phyloP scores from a whole-genome alignment of 1,284 basidiomycete genomes.

The Stygiomarasmius scandens region DNA sequence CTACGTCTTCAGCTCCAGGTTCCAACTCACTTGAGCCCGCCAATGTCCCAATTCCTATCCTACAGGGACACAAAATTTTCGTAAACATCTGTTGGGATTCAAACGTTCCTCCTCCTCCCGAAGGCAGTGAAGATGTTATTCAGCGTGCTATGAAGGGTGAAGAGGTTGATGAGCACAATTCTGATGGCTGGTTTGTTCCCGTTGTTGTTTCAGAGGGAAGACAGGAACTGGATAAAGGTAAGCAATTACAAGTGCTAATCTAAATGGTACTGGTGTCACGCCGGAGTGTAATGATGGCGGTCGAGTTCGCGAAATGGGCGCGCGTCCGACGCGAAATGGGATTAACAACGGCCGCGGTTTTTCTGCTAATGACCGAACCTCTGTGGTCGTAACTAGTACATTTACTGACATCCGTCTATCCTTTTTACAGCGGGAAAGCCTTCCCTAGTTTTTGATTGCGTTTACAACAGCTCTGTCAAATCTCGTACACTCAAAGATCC shows the following conservation, averaged over 20 bases:
- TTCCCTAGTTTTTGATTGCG: constrained; percentile 70
- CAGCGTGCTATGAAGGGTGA: constrained; percentile 56
- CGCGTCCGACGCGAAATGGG: not conserved
- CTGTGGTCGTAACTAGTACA: not conserved
- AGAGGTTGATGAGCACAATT: constrained; percentile 36
- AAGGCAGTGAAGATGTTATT: constrained; percentile 55
- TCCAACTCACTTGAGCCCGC: constrained; percentile 33
- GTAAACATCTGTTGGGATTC: constrained; percentile 71
- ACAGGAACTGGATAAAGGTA: constrained; percentile 71
- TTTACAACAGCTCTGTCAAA: constrained; percentile 63
- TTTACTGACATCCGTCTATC: not conserved
- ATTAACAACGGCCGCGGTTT: not conserved
- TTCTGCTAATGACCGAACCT: not conserved
- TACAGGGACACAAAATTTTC: constrained; percentile 63
- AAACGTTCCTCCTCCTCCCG: constrained; percentile 67
- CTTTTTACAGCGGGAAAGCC: constrained; percentile 59
- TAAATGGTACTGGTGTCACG: not conserved
- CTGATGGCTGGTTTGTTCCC: constrained; percentile 62
- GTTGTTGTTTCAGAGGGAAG: constrained; percentile 70
- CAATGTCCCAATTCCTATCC: constrained; percentile 35
- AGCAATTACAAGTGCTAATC: constrained; percentile 1
- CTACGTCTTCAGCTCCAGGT: constrained; percentile 1
- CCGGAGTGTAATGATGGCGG: too few relatives aligned
- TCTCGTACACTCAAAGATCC: constrained; percentile 57
- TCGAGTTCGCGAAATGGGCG: not conserved